Conservation (phyloP, 805 yeast species). For the Hanseniaspora osmophila region DNA sequence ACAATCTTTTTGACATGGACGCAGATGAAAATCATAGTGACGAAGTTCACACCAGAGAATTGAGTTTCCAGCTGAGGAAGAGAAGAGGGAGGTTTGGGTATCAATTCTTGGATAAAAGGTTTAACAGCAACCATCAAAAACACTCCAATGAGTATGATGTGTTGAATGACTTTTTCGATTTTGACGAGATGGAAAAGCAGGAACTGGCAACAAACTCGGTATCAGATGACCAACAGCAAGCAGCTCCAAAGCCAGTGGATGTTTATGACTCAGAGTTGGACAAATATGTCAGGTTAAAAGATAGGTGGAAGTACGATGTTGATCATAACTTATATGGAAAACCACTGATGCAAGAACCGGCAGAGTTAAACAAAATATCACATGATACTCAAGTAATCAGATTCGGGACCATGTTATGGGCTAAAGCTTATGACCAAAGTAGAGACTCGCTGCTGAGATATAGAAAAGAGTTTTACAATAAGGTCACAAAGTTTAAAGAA, state of each 20-base stretch:
- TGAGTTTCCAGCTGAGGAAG: slow-evolving; percentile 49
- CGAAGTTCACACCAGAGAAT: slow-evolving; percentile 23
- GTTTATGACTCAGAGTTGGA: slow-evolving; percentile 37
- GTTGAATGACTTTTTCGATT: slow-evolving; percentile 29
- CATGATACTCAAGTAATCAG: slow-evolving; percentile 80
- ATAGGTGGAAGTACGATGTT: slow-evolving; percentile 54
- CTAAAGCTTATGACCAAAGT: slow-evolving; percentile 71
- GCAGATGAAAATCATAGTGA: slow-evolving; percentile 8
- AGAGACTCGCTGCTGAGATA: slow-evolving; percentile 57
- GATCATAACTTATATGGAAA: slow-evolving; percentile 32
- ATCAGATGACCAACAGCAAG: slow-evolving; percentile 11
- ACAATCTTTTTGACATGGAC: slow-evolving; percentile 8
- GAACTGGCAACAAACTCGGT: slow-evolving; percentile 12
- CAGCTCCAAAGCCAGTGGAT: slow-evolving; percentile 15
- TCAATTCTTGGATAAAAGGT: slow-evolving; percentile 62
- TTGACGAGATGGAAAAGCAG: slow-evolving; percentile 16
- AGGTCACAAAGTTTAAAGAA: slow-evolving; percentile 22
- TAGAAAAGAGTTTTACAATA: slow-evolving; percentile 40
- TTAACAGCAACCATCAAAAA: slow-evolving; percentile 24
- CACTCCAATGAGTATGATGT: slow-evolving; percentile 20
- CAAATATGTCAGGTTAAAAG: slow-evolving; percentile 33
- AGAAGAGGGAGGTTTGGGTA: slow-evolving; percentile 63
- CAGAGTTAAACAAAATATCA: slow-evolving; percentile 66
- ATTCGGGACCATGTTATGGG: slow-evolving; percentile 79
- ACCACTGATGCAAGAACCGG: slow-evolving; percentile 65